Conservation (phyloP, 352 stramenopile genomes). For the Pilasporangium apinafurcum region DNA sequence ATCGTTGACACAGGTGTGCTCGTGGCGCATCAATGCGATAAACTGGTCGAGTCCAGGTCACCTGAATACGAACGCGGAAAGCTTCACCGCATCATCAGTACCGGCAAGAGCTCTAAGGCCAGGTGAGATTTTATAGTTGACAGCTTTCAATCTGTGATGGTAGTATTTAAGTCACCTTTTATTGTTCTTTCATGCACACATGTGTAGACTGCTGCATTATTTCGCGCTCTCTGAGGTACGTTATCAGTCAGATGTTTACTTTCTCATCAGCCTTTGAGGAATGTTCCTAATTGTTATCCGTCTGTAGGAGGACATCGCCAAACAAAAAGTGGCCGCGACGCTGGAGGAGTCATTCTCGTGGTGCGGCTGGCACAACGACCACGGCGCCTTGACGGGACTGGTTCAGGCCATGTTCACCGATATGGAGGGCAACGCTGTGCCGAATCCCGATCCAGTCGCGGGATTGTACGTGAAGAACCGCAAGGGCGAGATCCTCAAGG, state of each 20-base stretch:
- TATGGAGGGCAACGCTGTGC: constrained; percentile 41
- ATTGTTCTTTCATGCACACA: no score
- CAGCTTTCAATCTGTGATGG: not conserved
- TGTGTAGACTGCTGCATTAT: constrained; percentile 95
- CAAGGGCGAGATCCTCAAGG: constrained; percentile 84
- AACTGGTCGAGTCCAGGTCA: constrained; percentile 72
- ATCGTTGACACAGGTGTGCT: constrained; percentile 91
- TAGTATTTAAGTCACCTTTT: not conserved
- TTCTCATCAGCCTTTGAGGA: no score
- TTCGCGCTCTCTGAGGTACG: constrained; percentile 87
- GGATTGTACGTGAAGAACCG: constrained; percentile 95
- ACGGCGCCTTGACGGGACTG: constrained; percentile 93
- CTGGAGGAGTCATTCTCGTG: constrained; percentile 88
- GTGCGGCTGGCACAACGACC: constrained; percentile 98
- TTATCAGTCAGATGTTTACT: no score
- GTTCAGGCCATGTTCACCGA: constrained; percentile 91
- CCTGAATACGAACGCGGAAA: constrained; percentile 75
- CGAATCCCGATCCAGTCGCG: constrained; percentile 70
- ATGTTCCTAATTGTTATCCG: no score
- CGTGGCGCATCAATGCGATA: constrained; percentile 91
- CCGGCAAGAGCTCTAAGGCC: constrained; percentile 89
- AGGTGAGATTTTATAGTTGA: constrained; percentile 14
- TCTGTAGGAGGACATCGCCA: constrained; percentile 45
- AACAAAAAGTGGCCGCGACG: constrained; percentile 29
- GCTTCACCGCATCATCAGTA: constrained; percentile 85